Evolutionary conservation across 2,329 filamentous ascomycete genomes (phyloP).

Genomic region (Hortaea werneckii): DNA sequence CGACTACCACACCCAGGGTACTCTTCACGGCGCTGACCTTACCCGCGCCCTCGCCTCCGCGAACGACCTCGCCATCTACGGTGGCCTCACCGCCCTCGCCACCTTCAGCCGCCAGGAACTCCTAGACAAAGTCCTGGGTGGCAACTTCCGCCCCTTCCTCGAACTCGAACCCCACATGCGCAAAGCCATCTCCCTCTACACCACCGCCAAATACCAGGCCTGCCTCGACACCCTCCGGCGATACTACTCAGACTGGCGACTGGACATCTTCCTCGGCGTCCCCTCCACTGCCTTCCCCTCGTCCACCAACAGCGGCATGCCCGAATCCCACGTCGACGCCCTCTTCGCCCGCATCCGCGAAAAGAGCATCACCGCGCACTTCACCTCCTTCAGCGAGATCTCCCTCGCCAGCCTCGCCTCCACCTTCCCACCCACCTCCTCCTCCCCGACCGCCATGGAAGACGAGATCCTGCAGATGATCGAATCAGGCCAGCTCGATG

Average conservation of each 20-base stretch:
- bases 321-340: constrained; percentile 46
- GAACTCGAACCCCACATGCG: constrained; percentile 91
- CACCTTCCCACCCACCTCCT: constrained; percentile 50
- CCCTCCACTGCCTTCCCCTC: too few species aligned
- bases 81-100: constrained; percentile 78
- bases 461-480: constrained; percentile 74
- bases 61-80: constrained; percentile 88
- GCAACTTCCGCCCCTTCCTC: constrained; percentile 74
- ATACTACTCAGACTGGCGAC: constrained; percentile 75
- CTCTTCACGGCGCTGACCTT: constrained; percentile 40
- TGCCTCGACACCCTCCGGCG: constrained; percentile 75
- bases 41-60: constrained; percentile 65
- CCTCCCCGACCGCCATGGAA: constrained; percentile 47
- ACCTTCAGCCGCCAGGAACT: constrained; percentile 75
- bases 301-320: background rate
- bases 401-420: constrained; percentile 67
- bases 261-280: constrained; percentile 65
- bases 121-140: constrained; percentile 68
- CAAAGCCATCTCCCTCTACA: constrained; percentile 80
- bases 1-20: constrained; percentile 30
- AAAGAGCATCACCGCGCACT: constrained; percentile 90
- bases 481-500: constrained; percentile 57
- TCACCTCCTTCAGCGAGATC: constrained; percentile 80
- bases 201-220: constrained; percentile 76
- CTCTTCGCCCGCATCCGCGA: constrained; percentile 69